A percentile compares a stretch with the other conserved stretches of the same genome.
These are phyloP conservation scores for Gymnopilus dilepis DNA, from an alignment of 768 basidiomycete species.

Conservation along the genomic window DNA sequence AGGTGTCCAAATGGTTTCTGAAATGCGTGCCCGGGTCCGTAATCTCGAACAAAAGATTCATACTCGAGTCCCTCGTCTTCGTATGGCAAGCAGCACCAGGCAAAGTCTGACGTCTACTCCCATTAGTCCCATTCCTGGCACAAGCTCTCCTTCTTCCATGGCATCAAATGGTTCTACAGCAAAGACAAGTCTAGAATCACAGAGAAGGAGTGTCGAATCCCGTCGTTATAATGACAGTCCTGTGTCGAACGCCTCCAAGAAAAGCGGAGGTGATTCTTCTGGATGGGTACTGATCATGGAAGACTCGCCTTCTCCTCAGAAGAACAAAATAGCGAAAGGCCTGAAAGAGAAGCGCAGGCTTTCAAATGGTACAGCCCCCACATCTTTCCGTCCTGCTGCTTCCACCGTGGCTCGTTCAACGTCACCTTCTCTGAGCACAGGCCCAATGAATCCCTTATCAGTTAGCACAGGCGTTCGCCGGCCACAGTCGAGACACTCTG, in stretches of 20 bases:
- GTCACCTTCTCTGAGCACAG: conserved; percentile 31
- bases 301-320: conserved; percentile 75
- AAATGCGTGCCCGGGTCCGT: conserved; percentile 85
- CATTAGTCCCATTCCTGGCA: conserved; percentile 30
- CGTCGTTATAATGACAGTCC: conserved; percentile 51
- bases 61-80: conserved; percentile 82
- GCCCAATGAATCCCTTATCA: conserved; percentile 35
- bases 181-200: conserved; percentile 51
- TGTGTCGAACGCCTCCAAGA: conserved; percentile 50
- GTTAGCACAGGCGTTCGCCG: conserved; percentile 54
- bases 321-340: conserved; percentile 55
- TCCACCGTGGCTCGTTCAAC: conserved; percentile 47
- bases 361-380: conserved; percentile 64
- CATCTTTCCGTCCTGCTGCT: conserved; percentile 45
- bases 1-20: conserved; percentile 91
- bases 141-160: conserved; percentile 42
- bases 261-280: conserved; percentile 62
- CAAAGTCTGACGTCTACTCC: conserved; percentile 41
- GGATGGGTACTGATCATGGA: conserved; percentile 94
- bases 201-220: conserved; percentile 49
- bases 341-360: conserved; percentile 51
- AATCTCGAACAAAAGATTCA: conserved; percentile 88
- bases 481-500: conserved; percentile 78
- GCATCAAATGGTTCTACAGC: conserved; percentile 46
- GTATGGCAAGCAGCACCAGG: conserved; percentile 78